A percentile compares a stretch with the other conserved stretches of the same genome.
Evolutionary conservation across 306 rosid genomes (phyloP).

Genomic region (Senna tora): DNA sequence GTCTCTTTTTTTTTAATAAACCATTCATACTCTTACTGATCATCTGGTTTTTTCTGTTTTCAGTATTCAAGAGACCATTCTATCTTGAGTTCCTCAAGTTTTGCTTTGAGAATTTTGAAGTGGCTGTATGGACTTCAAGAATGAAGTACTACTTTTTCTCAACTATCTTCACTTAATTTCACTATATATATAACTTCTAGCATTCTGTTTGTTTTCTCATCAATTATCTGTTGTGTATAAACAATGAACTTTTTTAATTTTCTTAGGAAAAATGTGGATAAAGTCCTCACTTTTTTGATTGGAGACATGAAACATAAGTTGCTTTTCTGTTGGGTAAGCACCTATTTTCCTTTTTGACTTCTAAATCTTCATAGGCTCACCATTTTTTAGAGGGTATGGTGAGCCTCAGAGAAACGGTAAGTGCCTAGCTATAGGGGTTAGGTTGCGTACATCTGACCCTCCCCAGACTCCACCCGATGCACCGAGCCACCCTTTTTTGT

Average conservation of each 20-base stretch:
- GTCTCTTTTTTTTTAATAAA: conserved; percentile 15
- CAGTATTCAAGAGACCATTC: conserved; percentile 90
- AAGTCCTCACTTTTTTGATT: conserved; percentile 56
- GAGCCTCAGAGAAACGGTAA: too few species aligned
- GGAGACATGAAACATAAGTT: conserved; percentile 65
- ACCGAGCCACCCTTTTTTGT: too few species aligned
- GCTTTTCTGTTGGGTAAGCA: conserved; percentile 84
- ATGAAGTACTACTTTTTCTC: conserved; percentile 60
- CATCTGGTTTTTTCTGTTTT: conserved; percentile 37
- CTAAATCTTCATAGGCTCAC: not conserved
- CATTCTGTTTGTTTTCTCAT: not conserved
- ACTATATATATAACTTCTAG: not conserved
- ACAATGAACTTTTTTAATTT: conserved; percentile 20
- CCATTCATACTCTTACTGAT: conserved; percentile 30
- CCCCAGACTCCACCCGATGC: too few species aligned
- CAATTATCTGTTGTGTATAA: not conserved
- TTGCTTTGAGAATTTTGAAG: conserved; percentile 92
- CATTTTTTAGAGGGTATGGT: too few species aligned
- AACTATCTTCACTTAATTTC: conserved; percentile 24
- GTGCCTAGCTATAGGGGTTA: too few species aligned
- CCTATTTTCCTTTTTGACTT: conserved; percentile 8
- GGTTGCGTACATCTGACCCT: too few species aligned
- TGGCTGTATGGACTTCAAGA: conserved; percentile 92
- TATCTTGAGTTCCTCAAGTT: conserved; percentile 72
- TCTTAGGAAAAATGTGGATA: conserved; percentile 60